Evolutionary conservation across 306 rosid species (phyloP).

Genomic region (Medicago lupulina): DNA sequence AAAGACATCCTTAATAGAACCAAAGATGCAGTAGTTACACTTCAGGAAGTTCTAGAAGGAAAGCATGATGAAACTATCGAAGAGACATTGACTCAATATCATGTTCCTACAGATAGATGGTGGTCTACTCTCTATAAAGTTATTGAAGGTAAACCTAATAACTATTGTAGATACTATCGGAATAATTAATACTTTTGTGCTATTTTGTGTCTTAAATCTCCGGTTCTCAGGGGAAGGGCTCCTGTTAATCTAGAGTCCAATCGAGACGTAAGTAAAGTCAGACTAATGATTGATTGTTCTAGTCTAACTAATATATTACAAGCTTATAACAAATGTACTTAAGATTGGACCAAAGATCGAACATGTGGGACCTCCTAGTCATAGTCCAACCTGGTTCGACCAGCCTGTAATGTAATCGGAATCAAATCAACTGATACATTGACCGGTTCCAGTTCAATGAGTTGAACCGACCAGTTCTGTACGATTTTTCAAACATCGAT

Average conservation of each 20-base stretch:
- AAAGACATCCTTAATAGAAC: slow-evolving; percentile 56
- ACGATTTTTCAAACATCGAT: too few relatives aligned
- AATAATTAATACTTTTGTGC: too few relatives aligned
- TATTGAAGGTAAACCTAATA: slow-evolving; percentile 63
- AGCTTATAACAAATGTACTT: neutral
- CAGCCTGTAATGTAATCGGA: neutral
- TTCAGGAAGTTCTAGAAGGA: slow-evolving; percentile 75
- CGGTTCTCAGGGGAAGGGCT: too few relatives aligned
- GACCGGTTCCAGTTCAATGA: neutral
- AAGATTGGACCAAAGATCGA: neutral
- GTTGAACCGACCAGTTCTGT: neutral
- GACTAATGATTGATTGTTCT: too few relatives aligned
- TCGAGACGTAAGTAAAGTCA: too few relatives aligned
- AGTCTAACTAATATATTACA: neutral
- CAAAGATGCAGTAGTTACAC: slow-evolving; percentile 68
- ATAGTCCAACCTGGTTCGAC: neutral
- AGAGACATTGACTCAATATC: slow-evolving; percentile 46
- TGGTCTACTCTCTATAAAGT: slow-evolving; percentile 72
- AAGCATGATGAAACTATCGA: slow-evolving; percentile 64
- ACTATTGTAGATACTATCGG: too few relatives aligned
- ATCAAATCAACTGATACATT: neutral
- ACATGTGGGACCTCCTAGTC: neutral
- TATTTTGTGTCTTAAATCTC: too few relatives aligned
- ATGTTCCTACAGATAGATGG: slow-evolving; percentile 61
- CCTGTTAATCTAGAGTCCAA: too few relatives aligned